phyloP scores from a whole-genome alignment of 495 filamentous ascomycete species.

The Xylaria scruposa region DNA sequence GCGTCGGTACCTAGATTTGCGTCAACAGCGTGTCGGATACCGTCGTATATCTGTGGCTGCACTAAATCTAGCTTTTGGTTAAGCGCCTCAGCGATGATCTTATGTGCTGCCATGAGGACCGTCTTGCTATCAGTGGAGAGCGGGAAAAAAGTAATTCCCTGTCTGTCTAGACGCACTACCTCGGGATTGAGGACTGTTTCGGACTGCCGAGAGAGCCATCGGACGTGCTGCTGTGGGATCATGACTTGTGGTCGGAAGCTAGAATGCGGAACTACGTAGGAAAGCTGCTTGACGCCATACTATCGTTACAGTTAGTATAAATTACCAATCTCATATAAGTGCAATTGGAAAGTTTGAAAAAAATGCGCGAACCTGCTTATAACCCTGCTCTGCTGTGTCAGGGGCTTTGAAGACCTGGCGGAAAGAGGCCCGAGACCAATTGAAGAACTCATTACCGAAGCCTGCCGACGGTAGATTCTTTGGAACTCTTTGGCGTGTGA shows the following conservation, averaged over 20 bases:
- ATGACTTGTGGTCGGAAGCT: constrained; percentile 17
- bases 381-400: constrained; percentile 13
- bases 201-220: constrained; percentile 11
- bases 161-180: background rate
- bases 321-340: background rate
- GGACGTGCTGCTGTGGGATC: constrained; percentile 16
- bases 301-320: background rate
- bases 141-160: constrained; percentile 8
- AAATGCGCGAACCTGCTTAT: constrained; percentile 3
- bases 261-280: constrained; percentile 7
- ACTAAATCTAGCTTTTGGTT: constrained; percentile 14
- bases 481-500: constrained; percentile 3
- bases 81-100: background rate
- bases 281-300: constrained; percentile 9
- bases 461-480: background rate
- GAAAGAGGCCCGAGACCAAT: constrained; percentile 1
- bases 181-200: constrained; percentile 7
- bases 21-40: constrained; percentile 10
- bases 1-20: constrained; percentile 7
- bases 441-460: background rate
- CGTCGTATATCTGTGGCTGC: constrained; percentile 25
- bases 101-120: background rate
- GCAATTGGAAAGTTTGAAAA: background rate
- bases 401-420: background rate
- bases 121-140: background rate